These are phyloP conservation scores for Colletotrichum paranaense DNA, from an alignment of 2,329 filamentous ascomycete genomes.

Conservation along the genomic window DNA sequence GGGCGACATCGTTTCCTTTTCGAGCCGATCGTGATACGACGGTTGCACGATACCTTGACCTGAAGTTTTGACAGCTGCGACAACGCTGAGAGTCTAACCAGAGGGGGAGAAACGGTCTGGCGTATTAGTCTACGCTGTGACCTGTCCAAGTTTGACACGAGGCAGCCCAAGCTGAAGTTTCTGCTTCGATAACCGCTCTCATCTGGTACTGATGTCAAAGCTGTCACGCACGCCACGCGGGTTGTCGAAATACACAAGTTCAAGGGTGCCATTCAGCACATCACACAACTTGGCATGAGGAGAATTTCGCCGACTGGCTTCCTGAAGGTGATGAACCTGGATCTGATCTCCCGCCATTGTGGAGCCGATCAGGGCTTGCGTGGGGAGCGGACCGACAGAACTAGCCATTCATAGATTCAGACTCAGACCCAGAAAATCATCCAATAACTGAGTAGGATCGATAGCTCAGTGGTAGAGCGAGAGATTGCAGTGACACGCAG, in stretches of 20 bases:
- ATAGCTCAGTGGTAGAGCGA: slow-evolving; percentile 37
- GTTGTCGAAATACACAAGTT: not conserved
- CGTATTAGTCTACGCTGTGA: slow-evolving; percentile 1
- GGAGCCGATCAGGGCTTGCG: not conserved
- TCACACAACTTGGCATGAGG: slow-evolving; percentile 10
- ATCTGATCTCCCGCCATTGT: slow-evolving; percentile 10
- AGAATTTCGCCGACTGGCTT: slow-evolving; percentile 5
- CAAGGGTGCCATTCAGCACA: not conserved
- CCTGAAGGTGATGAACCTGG: slow-evolving; percentile 20
- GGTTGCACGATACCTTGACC: not conserved
- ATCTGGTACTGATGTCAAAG: not conserved
- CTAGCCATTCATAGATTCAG: not conserved
- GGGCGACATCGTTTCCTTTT: not conserved
- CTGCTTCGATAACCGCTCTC: not conserved
- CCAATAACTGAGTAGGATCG: slow-evolving; percentile 12
- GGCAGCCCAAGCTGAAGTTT: slow-evolving; percentile 13
- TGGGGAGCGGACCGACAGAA: not conserved
- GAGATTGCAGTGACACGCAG: slow-evolving; percentile 31
- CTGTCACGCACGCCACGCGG: not conserved
- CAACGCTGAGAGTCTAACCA: not conserved
- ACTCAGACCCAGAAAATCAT: accelerated
- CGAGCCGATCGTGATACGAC: not conserved
- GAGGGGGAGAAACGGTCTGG: not conserved
- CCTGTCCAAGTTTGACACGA: slow-evolving; percentile 21
- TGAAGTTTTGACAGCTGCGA: not conserved